Conservation (phyloP, 164 flowering plant genomes). For the Protea cynaroides region DNA sequence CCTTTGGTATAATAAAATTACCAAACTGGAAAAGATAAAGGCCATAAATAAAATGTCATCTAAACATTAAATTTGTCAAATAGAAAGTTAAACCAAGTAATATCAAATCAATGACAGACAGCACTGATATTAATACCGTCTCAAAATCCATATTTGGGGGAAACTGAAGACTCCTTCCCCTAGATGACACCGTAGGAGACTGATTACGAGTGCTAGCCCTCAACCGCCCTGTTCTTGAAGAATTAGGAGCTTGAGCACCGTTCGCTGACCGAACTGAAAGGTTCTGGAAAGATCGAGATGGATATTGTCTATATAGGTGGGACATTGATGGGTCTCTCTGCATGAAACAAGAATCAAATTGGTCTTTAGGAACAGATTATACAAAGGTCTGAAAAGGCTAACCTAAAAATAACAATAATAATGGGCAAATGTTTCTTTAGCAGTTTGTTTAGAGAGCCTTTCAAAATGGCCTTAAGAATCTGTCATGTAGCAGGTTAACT, state of each 20-base stretch:
- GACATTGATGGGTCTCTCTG: constrained; percentile 36
- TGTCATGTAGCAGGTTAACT: no score
- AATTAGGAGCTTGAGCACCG: constrained; percentile 31
- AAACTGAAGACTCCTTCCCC: constrained; percentile 36
- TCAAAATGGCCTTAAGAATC: no score
- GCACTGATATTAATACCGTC: constrained; percentile 39
- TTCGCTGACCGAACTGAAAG: constrained; percentile 36
- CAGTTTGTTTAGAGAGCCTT: no score
- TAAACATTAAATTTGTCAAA: not conserved
- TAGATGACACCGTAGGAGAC: constrained; percentile 29
- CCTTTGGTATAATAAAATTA: no score
- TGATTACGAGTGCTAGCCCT: constrained; percentile 33
- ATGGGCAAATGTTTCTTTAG: no score
- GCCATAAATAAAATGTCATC: no score
- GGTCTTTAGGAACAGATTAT: not conserved
- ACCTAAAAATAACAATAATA: not conserved
- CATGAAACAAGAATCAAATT: not conserved
- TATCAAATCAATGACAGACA: not conserved
- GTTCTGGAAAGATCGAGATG: constrained; percentile 26
- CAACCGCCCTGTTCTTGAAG: constrained; percentile 42
- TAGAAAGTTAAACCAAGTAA: not conserved
- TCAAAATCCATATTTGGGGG: constrained; percentile 72
- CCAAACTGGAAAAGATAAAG: no score
- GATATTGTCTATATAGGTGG: constrained; percentile 29
- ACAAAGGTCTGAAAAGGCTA: not conserved